These are phyloP conservation scores for Penicillium cosmopolitanum DNA, from an alignment of 495 filamentous ascomycete genomes.

Conservation along the genomic window DNA sequence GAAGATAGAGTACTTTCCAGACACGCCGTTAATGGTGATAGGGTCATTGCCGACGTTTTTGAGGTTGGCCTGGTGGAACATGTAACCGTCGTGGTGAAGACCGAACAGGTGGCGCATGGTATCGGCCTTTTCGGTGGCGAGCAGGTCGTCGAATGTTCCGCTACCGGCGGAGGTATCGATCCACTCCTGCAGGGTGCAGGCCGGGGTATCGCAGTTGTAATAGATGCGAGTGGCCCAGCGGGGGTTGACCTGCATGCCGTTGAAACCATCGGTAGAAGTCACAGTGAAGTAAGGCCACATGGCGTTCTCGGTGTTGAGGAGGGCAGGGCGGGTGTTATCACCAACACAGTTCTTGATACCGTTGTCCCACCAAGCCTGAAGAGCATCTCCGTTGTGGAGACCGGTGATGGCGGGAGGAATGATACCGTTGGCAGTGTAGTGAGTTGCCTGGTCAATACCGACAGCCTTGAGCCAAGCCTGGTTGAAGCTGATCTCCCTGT, in stretches of 20 bases:
- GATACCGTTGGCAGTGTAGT: conserved; percentile 56
- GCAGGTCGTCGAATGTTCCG: conserved; percentile 52
- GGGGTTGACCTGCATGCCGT: conserved; percentile 60
- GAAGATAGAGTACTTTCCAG: conserved; percentile 54
- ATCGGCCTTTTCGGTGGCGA: conserved; percentile 52
- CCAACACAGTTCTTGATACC: conserved; percentile 64
- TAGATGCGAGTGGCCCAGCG: conserved; percentile 67
- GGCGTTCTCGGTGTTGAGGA: conserved; percentile 50
- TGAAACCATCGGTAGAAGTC: conserved; percentile 54
- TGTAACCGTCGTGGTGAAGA: conserved; percentile 55
- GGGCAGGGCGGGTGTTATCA: conserved; percentile 60
- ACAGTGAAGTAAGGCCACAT: conserved; percentile 62
- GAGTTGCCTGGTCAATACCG: conserved; percentile 43
- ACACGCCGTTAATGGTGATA: conserved; percentile 56
- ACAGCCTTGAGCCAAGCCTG: conserved; percentile 58
- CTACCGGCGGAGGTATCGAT: conserved; percentile 58
- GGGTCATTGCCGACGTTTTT: conserved; percentile 49
- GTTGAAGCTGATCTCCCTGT: conserved; percentile 64
- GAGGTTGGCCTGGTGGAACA: conserved; percentile 63
- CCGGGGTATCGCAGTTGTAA: conserved; percentile 63
- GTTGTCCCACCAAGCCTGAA: conserved; percentile 61
- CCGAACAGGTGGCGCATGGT: conserved; percentile 59
- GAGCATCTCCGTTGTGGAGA: conserved; percentile 65
- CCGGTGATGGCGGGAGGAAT: conserved; percentile 69
- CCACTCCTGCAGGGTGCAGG: conserved; percentile 63